phyloP scores from a whole-genome alignment of 2,329 filamentous ascomycete species.

The Onygenales sp. region DNA sequence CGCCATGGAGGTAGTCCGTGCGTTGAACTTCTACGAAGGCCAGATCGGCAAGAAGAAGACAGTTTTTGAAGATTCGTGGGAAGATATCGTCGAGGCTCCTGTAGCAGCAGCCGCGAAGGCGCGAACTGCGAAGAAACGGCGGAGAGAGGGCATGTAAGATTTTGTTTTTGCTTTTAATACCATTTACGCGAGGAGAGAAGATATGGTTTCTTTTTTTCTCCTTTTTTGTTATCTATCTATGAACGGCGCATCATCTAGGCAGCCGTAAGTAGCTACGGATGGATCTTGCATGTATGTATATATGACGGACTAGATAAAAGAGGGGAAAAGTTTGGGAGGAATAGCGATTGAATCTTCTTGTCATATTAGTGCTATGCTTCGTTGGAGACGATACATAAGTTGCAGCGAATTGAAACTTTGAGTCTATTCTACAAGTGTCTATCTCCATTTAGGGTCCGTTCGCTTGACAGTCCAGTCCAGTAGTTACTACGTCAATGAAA shows the following conservation, averaged over 20 bases:
- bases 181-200: no score
- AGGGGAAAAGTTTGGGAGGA: background rate
- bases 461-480: no score
- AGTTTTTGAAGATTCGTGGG: slow-evolving; percentile 57
- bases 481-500: no score
- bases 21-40: slow-evolving; percentile 56
- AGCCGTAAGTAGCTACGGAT: background rate
- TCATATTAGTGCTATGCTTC: background rate
- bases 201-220: background rate
- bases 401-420: no score
- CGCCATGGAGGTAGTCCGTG: slow-evolving; percentile 77
- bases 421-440: no score
- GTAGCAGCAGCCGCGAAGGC: slow-evolving; percentile 3
- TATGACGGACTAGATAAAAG: background rate
- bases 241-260: background rate
- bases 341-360: background rate
- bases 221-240: background rate
- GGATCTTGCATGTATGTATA: background rate
- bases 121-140: background rate
- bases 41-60: slow-evolving; percentile 49
- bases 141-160: background rate
- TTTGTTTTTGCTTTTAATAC: no score
- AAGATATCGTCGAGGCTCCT: slow-evolving; percentile 19
- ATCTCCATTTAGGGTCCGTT: no score
- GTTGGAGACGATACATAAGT: background rate